phyloP scores from a whole-genome alignment of 176 grass and related monocot genomes.

The Saccharum officinarum region DNA sequence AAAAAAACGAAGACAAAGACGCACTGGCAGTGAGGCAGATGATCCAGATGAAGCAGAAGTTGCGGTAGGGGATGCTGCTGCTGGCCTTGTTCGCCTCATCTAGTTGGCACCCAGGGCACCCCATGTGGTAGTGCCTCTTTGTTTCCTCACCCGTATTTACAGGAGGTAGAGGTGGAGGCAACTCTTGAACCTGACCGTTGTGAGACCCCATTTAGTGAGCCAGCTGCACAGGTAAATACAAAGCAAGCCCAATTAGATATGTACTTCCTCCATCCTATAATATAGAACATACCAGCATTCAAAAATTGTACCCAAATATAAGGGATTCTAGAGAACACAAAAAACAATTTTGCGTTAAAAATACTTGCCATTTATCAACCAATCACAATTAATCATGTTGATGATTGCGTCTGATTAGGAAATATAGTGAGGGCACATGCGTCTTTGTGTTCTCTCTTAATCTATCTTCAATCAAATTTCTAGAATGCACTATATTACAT shows the following conservation, averaged over 20 bases:
- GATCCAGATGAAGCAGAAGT: slow-evolving; percentile 68
- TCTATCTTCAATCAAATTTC: neutral
- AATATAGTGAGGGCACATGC: neutral
- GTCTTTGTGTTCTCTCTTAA: neutral
- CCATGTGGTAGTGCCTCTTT: neutral
- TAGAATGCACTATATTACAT: neutral
- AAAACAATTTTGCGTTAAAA: neutral
- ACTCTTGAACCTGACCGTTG: neutral
- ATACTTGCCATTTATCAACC: neutral
- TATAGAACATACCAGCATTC: neutral
- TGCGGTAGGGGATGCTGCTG: slow-evolving; percentile 48
- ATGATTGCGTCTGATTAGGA: neutral
- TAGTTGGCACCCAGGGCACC: slow-evolving; percentile 49
- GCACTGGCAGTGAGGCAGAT: slow-evolving; percentile 54
- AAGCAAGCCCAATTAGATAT: neutral
- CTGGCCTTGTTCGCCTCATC: slow-evolving; percentile 31
- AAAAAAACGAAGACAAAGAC: neutral
- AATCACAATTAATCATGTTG: neutral
- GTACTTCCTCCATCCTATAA: neutral
- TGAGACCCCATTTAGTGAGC: neutral
- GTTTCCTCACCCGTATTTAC: neutral
- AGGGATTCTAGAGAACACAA: neutral
- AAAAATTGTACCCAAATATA: neutral
- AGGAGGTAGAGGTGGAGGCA: neutral
- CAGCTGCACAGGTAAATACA: neutral